Conservation (phyloP, 495 filamentous ascomycete genomes). For the Penicillium coffeae region DNA sequence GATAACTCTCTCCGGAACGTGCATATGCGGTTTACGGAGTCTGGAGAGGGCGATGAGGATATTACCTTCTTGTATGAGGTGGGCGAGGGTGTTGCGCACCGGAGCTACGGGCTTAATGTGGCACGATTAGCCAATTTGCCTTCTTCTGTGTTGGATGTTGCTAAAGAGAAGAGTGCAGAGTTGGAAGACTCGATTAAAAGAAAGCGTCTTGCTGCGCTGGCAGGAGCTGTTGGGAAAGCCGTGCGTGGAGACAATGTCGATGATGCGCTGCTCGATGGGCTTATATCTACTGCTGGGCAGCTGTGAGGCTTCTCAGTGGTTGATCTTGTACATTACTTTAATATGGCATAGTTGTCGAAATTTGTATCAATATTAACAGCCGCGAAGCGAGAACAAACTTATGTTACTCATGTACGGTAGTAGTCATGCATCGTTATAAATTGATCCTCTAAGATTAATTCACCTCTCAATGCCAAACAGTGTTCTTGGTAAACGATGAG, state of each 20-base stretch:
- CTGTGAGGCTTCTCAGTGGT: constrained; percentile 6
- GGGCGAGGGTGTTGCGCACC: constrained; percentile 82
- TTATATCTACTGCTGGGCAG: constrained; percentile 37
- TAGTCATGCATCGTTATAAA: no score
- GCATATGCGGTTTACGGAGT: constrained; percentile 77
- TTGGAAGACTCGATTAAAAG: constrained; percentile 70
- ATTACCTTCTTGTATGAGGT: constrained; percentile 85
- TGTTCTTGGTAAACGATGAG: no score
- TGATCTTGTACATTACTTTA: constrained; percentile 12
- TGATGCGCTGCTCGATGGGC: constrained; percentile 30
- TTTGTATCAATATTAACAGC: background rate
- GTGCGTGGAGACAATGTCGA: constrained; percentile 28
- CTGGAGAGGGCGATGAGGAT: constrained; percentile 36
- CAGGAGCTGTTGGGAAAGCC: constrained; percentile 34
- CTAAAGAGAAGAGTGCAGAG: constrained; percentile 71
- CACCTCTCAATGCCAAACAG: no score
- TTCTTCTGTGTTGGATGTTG: constrained; percentile 67
- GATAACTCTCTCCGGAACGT: constrained; percentile 64
- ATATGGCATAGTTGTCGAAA: background rate
- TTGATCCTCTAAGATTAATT: no score
- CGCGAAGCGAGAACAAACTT: no score
- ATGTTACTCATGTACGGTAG: no score
- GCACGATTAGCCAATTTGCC: constrained; percentile 84
- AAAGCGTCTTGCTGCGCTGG: constrained; percentile 49
- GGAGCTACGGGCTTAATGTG: constrained; percentile 92